Evolutionary conservation across 129 eudicot genomes (phyloP).

Genomic region (Tagetes patula): DNA sequence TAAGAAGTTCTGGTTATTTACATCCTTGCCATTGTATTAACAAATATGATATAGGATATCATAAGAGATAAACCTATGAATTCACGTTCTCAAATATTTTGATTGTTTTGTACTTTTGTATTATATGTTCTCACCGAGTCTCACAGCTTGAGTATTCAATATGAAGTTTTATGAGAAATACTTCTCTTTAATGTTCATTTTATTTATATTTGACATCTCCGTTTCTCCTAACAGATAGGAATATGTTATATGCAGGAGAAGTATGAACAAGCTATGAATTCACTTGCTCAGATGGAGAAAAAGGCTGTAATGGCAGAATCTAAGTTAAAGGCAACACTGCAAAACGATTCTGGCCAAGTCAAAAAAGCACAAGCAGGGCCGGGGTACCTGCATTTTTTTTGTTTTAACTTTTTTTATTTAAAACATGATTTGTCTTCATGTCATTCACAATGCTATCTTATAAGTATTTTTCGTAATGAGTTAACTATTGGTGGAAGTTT

Average conservation of each 20-base stretch:
- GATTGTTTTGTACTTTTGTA: neutral
- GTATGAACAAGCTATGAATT: constrained; percentile 61
- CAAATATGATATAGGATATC: neutral
- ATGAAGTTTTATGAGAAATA: neutral
- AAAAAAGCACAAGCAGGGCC: constrained; percentile 57
- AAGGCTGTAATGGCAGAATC: constrained; percentile 88
- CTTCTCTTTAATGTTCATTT: neutral
- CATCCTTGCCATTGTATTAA: neutral
- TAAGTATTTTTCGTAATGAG: neutral
- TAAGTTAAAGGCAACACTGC: constrained; percentile 83
- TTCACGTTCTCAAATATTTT: neutral
- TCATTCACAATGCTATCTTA: neutral
- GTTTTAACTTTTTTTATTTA: neutral
- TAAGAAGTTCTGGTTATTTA: neutral
- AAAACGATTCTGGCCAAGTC: constrained; percentile 75
- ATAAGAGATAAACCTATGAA: neutral
- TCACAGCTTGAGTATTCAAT: neutral
- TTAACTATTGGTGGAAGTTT: neutral
- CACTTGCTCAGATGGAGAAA: constrained; percentile 74
- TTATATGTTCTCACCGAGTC: too few relatives aligned
- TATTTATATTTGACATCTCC: neutral
- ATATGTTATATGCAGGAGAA: constrained; percentile 50
- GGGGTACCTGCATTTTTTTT: constrained; percentile 34
- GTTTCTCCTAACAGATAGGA: neutral
- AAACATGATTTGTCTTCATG: constrained; percentile 3